These are phyloP conservation scores for Prunus yedoensis DNA, from an alignment of 331 rosid genomes.

Conservation along the genomic window DNA sequence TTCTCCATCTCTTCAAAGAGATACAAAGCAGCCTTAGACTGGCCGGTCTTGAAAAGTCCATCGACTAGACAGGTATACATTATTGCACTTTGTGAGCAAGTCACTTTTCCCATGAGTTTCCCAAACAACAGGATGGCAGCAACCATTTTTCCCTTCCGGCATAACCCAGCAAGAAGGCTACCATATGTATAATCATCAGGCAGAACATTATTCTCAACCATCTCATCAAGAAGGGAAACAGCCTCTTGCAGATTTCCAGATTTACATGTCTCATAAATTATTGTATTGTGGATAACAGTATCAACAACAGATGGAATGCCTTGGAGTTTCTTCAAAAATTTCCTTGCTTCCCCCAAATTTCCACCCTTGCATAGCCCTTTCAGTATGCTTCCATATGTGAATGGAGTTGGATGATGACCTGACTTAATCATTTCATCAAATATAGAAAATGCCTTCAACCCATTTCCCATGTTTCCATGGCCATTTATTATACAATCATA, in stretches of 20 bases:
- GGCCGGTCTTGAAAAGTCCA: constrained; percentile 71
- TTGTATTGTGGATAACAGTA: constrained; percentile 54
- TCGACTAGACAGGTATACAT: constrained; percentile 54
- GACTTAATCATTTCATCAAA: constrained; percentile 57
- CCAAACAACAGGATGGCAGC: constrained; percentile 50
- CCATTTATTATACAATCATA: constrained; percentile 61
- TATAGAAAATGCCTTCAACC: constrained; percentile 50
- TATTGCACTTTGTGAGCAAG: constrained; percentile 45
- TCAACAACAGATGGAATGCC: constrained; percentile 51
- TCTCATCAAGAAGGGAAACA: constrained; percentile 53
- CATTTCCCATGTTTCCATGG: constrained; percentile 57
- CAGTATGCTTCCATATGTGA: constrained; percentile 60
- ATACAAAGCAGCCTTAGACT: constrained; percentile 55
- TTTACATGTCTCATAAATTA: constrained; percentile 50
- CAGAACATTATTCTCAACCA: constrained; percentile 50
- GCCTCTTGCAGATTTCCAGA: constrained; percentile 53
- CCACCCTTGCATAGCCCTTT: constrained; percentile 68
- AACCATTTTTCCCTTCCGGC: constrained; percentile 55
- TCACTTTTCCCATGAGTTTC: constrained; percentile 48
- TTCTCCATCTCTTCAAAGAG: constrained; percentile 61
- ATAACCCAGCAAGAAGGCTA: constrained; percentile 57
- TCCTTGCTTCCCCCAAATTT: constrained; percentile 51
- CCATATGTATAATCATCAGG: constrained; percentile 60
- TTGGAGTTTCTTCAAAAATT: constrained; percentile 41
- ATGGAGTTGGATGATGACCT: constrained; percentile 63